These are phyloP conservation scores for Paulownia fortunei DNA, from an alignment of 257 asterid genomes.

Conservation along the genomic window DNA sequence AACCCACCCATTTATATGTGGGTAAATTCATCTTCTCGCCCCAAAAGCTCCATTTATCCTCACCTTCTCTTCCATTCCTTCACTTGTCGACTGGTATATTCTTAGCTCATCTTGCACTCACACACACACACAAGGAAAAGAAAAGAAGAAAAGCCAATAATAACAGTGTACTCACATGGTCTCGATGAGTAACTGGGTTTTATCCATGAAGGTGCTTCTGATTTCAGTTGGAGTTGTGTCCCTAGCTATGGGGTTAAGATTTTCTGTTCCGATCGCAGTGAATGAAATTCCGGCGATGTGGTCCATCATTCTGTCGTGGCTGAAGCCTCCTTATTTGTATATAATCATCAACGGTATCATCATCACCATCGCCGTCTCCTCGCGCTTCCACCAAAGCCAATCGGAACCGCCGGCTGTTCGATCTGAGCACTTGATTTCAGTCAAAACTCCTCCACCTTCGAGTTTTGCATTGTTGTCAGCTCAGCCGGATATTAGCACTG, in stretches of 20 bases:
- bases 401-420: slow-evolving; percentile 31
- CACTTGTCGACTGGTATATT: slow-evolving; percentile 16
- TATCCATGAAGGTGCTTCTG: slow-evolving; percentile 51
- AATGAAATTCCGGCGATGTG: slow-evolving; percentile 52
- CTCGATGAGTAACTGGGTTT: slow-evolving; percentile 40
- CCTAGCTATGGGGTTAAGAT: slow-evolving; percentile 43
- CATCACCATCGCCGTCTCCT: slow-evolving; percentile 63
- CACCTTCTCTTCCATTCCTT: slow-evolving; percentile 25
- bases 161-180: slow-evolving; percentile 29
- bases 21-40: neutral
- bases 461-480: slow-evolving; percentile 25
- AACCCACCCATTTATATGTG: slow-evolving; percentile 24
- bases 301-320: slow-evolving; percentile 45
- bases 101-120: slow-evolving; percentile 22
- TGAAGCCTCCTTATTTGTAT: slow-evolving; percentile 80
- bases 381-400: slow-evolving; percentile 54
- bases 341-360: slow-evolving; percentile 74
- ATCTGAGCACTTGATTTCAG: slow-evolving; percentile 39
- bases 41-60: slow-evolving; percentile 22
- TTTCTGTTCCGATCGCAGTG: slow-evolving; percentile 47
- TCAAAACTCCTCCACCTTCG: slow-evolving; percentile 44
- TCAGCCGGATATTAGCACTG: slow-evolving; percentile 25
- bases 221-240: slow-evolving; percentile 62
- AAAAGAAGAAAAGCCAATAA: neutral
- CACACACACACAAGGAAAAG: neutral